These are phyloP conservation scores for Sarocladium oryzae DNA, from an alignment of 2,329 filamentous ascomycete genomes.

Conservation along the genomic window DNA sequence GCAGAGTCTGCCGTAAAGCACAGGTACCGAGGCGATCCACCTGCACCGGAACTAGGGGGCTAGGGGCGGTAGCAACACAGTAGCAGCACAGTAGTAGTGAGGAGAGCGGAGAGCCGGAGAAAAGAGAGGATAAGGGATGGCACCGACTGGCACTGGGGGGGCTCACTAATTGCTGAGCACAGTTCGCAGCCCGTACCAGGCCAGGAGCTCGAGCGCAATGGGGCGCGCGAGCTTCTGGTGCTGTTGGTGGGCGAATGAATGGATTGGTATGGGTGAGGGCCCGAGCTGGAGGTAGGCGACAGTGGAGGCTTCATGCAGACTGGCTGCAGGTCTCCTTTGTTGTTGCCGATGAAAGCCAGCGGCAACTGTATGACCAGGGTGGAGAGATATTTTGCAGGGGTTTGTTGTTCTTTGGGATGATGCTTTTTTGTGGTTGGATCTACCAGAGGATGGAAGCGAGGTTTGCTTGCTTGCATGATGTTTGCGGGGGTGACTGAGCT, in stretches of 20 bases:
- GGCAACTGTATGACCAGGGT: background rate
- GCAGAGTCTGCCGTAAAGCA: background rate
- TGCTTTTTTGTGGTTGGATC: background rate
- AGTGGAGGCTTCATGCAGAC: background rate
- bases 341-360: background rate
- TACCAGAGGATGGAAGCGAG: background rate
- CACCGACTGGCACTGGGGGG: background rate
- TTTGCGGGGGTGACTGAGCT: background rate
- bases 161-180: constrained; percentile 2
- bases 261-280: background rate
- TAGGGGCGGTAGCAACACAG: constrained; percentile 7
- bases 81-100: constrained; percentile 4
- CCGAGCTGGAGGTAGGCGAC: constrained; percentile 3
- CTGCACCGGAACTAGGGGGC: constrained; percentile 5
- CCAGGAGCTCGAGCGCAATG: constrained; percentile 3
- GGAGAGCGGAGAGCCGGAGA: constrained; percentile 6
- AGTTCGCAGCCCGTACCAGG: constrained; percentile 5
- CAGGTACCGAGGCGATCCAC: constrained; percentile 5
- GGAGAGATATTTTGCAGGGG: background rate
- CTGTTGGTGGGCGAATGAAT: background rate
- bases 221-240: background rate
- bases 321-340: background rate
- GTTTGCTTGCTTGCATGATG: background rate
- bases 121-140: constrained; percentile 4
- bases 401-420: background rate